Base-by-base conservation (phyloP, 495 filamentous ascomycete genomes). In the Hypomontagnella submonticulosa region DNA sequence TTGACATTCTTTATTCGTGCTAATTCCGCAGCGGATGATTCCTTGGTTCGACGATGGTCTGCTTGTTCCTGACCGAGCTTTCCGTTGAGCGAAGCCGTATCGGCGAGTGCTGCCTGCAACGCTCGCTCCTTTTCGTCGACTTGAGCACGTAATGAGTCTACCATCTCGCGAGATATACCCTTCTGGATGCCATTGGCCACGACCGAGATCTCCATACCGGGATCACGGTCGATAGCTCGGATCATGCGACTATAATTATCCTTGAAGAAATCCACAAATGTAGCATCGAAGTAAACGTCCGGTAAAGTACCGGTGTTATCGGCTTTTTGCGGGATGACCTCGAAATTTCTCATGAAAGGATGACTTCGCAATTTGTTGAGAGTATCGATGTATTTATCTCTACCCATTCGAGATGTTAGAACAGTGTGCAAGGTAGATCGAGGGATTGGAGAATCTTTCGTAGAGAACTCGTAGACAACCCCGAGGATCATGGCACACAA, bases 381-480 rank as follows among this genome's bases (percentile, higher is more conserved):
- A 66, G 88, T 89, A 72, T 97, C 92, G 43, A 96, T 87, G 69
- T 96, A 99, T 70, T 89, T 88, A 67, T 97, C 93, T 63, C 94
- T 85, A 20, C 92, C 92, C 69, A 98, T 85, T 47, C 89, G 87
- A 27, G 89, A 87, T 37, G 87, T 84, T 40, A 99, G 83, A 47
- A 97, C 85, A 34, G 90, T 87, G 70, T 95, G 91, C 46, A 98
- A 79, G 6, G 89, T 93, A 19, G 86, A 84, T 50, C 95, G 88
- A 8, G 94, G 86, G 55, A 98, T 87, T 4, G 96, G 93, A 0
- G 93, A 97, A 74, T 98, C 93, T 71, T 96, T 97, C 8, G 93
- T 97, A 15, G 93, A 97, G 67, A 98, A 99, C 70, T 99, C 95
- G 71, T 98, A 99, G 19, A 97, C 80, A 32, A 96, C 90, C 33